Evolutionary conservation across 2,329 filamentous ascomycete species (phyloP), one percentile per base, ranked within the genome.

Genomic region (Paecilomyces sp.): DNA sequence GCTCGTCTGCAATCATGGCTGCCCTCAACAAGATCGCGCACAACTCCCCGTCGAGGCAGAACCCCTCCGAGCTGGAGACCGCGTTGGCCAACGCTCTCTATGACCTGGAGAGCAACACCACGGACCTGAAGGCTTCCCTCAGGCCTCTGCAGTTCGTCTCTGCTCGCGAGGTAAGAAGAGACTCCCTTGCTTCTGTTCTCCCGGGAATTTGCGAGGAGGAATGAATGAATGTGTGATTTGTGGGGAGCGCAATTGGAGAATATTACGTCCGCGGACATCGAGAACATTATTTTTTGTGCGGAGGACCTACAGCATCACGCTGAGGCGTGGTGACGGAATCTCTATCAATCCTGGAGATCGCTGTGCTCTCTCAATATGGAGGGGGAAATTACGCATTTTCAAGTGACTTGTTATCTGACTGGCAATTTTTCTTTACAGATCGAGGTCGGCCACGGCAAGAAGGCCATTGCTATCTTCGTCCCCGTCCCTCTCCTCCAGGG

Each of bases 381-480:
- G 31, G 31, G 31, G n/a, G 24, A 28, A 54, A 30, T 25, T 3
- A 28, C n/a, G 24, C 36, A 31, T 34, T 36, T 25, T 9, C 13
- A 28, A 60, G 56, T 60, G 56, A 57, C 57, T 28, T 57, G 24
- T 63, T 65, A 58, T 65, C 72, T 74, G 66, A 74, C 69, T n/a
- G 6, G 12, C 51, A 30, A 58, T 24, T 58, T 58, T 56, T 75
- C 25, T 79, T 77, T 77, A 74, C 77, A 99, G 94, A 94, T 99
- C 86, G 94, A 99, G 87, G 93, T 97, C 84, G 94, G 94, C 86
- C 92, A 97, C 86, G 94, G 94, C 88, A 96, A 96, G 88, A 99
- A 97, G 90, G 94, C 94, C 79, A 94, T 99, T 85, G 93, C 96
- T 87, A 96, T 99, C 90, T 99, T 99, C 90, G 94, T 99, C 87